Base-by-base conservation (phyloP, 495 filamentous ascomycete genomes). In the Staphylotrichum longicolle region DNA sequence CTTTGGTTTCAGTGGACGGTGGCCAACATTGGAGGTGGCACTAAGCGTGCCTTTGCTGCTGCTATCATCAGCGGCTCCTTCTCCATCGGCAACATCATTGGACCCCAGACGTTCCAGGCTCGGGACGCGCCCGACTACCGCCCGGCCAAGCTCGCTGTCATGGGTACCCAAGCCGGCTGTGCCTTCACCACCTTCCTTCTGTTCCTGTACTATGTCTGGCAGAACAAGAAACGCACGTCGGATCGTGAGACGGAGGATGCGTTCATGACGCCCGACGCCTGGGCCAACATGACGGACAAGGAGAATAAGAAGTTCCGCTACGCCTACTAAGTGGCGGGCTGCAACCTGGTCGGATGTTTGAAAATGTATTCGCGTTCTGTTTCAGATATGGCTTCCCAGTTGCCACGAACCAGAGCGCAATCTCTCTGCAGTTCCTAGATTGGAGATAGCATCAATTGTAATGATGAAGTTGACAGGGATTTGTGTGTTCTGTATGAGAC, bases 41-140 rank as follows among this genome's bases (percentile, higher is more conserved):
- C 74, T 50, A 76, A 76, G 68, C 72, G 72, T 9, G 72, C 74
- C 57, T 75, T 75, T 35, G 71, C 71, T 11, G 66, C 80, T 12
- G 81, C 85, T 20, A 70, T 88, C 20, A 70, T 88, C 42, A 75
- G 79, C 20, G 82, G 78, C 11, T 80, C 79, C 14, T 88, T 88
- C 73, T 83, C 81, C 15, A 67, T 87, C 11, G 86, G 85, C 5
- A 88, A 84, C 64, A 86, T 88, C 63, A 86, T 88, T 66, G 84
- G 86, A 0, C 86, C 86, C 5, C 86, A 88, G 69, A 88, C 85
- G 3, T 88, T 88, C 71, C 83, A 82, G 63, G 79, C 76, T 1
- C 70, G 65, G 9, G 84, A 88, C 65, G 83, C 81, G 2, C 86
- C 86, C 0, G 74, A 81, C 5, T 88, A 84, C 65, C 79, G 69